phyloP scores from a whole-genome alignment of 441 rosid genomes.

The Arabidopsis hybrid region DNA sequence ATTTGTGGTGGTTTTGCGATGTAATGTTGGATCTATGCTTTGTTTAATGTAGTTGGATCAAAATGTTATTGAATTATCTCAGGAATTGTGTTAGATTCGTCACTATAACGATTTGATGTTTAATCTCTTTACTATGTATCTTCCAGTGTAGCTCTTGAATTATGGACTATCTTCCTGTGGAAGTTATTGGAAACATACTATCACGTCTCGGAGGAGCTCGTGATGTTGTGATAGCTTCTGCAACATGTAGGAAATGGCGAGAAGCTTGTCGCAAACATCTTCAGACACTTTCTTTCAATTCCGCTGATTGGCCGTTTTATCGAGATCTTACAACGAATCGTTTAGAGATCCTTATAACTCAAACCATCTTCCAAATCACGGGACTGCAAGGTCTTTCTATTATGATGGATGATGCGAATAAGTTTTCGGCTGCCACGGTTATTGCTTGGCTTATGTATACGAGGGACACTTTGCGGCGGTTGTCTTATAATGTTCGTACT shows the following conservation, averaged over 20 bases:
- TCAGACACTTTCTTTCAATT: slow-evolving; percentile 64
- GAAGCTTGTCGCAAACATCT: slow-evolving; percentile 72
- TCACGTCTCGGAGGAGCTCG: slow-evolving; percentile 64
- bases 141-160: not conserved
- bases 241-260: slow-evolving; percentile 76
- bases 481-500: slow-evolving; percentile 66
- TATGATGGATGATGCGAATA: slow-evolving; percentile 67
- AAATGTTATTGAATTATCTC: not conserved
- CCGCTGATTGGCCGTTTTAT: slow-evolving; percentile 63
- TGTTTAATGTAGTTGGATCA: not conserved
- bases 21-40: not conserved
- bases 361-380: slow-evolving; percentile 78
- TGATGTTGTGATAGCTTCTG: slow-evolving; percentile 72
- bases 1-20: slow-evolving; percentile 2
- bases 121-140: not conserved
- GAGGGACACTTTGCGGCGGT: slow-evolving; percentile 61
- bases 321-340: slow-evolving; percentile 57
- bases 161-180: slow-evolving; percentile 59
- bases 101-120: not conserved
- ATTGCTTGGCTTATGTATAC: slow-evolving; percentile 89
- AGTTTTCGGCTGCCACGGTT: slow-evolving; percentile 75
- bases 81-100: slow-evolving; percentile 1
- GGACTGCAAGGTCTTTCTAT: slow-evolving; percentile 72
- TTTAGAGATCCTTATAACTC: slow-evolving; percentile 70
- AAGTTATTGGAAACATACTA: slow-evolving; percentile 71